A percentile compares a stretch with the other conserved stretches of the same genome.
These are phyloP conservation scores for Oidiodendron maius DNA, from an alignment of 495 filamentous ascomycete species.

Conservation along the genomic window DNA sequence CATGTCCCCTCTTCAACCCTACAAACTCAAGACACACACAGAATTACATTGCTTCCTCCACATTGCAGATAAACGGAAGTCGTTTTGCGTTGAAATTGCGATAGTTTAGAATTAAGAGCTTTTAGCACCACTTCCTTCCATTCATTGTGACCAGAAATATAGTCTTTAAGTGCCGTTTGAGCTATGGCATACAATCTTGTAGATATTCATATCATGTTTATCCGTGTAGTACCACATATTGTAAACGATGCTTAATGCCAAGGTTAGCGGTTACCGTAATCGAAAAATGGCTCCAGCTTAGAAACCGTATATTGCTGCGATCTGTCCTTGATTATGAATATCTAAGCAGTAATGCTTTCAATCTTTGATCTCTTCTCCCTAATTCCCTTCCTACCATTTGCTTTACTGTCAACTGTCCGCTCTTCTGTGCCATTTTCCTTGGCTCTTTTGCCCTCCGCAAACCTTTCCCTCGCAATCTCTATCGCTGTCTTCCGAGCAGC, in stretches of 20 bases:
- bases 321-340: neutral
- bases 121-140: constrained; percentile 2
- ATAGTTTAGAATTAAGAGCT: neutral
- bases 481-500: constrained; percentile 6
- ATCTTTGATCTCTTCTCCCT: neutral
- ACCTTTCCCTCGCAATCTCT: constrained; percentile 10
- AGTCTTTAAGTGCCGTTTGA: neutral
- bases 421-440: neutral
- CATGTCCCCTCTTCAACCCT: neutral
- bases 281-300: too few relatives aligned
- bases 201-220: too few relatives aligned
- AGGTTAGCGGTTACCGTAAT: too few relatives aligned
- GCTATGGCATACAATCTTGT: too few relatives aligned
- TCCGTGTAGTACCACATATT: too few relatives aligned
- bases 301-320: neutral
- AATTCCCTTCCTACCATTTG: neutral
- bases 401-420: neutral
- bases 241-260: too few relatives aligned
- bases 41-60: too few relatives aligned
- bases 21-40: too few relatives aligned
- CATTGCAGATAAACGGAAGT: neutral
- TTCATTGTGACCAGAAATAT: neutral
- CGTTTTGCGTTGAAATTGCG: neutral
- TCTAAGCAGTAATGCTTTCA: neutral
- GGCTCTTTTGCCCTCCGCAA: constrained; percentile 1